These are phyloP conservation scores for Fusarium verticillioides DNA, from an alignment of 2,329 filamentous ascomycete genomes.

Conservation along the genomic window DNA sequence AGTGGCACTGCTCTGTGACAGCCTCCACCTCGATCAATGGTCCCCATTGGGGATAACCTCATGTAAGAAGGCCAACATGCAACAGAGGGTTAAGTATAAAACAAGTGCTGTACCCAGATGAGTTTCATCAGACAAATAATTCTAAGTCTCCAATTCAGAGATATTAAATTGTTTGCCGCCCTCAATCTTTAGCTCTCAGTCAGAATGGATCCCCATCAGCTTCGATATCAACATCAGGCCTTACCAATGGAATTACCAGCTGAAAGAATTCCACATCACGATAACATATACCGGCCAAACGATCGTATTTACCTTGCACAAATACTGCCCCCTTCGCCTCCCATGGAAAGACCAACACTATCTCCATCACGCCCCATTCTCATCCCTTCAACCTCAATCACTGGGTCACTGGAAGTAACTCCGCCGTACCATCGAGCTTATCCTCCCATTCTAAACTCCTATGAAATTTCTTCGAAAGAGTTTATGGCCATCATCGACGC, in stretches of 20 bases:
- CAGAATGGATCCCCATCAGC: background rate
- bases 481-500: slow-evolving; percentile 1
- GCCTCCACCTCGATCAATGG: slow-evolving; percentile 21
- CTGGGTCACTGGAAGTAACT: background rate
- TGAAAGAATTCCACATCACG: background rate
- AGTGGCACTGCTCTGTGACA: background rate
- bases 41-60: slow-evolving; percentile 15
- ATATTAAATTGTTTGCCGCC: too few relatives aligned
- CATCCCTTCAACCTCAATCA: slow-evolving; percentile 10
- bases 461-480: background rate
- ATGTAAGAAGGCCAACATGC: background rate
- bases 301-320: background rate
- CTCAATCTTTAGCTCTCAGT: too few relatives aligned
- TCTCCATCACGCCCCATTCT: background rate
- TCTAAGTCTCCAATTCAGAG: background rate
- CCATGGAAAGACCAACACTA: background rate
- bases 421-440: slow-evolving; percentile 19
- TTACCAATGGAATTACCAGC: background rate
- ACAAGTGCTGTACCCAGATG: background rate
- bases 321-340: fast-evolving
- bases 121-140: background rate
- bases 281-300: background rate
- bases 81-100: background rate
- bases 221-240: background rate
- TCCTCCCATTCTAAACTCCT: slow-evolving; percentile 2